Base-by-base conservation (phyloP, 306 rosid genomes). In the Psophocarpus tetragonolobus region DNA sequence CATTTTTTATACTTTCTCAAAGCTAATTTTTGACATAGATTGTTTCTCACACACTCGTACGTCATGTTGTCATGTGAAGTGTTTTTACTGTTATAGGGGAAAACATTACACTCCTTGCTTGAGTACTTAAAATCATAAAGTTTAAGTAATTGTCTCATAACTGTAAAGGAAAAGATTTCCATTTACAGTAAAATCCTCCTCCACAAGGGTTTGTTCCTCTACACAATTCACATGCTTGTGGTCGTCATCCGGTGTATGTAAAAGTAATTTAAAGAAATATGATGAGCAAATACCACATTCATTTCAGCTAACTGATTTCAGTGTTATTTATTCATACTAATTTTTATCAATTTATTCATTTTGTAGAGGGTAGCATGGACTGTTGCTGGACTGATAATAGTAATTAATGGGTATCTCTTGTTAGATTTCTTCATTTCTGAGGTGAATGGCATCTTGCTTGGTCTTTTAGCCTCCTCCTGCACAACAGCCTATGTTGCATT, bases 351-450 rank as follows among this genome's bases (percentile, higher is more conserved):
- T 73, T 66, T 60, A 14, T 73, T 64, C 62, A 39, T 24, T 62
- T 61, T 84, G 88, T 68, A 92, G 97, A 92, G 87, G 77, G 90
- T 86, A 64, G 96, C 96, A 6, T 92, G 97, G 97, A 88, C 90
- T 38, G 83, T 92, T 84, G 96, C 97, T 36, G 92, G 81, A 58
- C 84, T 90, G 81, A 88, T 92, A 81, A 88, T 92, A 32, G 85
- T 90, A 76, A 92, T 92, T 67, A 92, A 92, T 82, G 97, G 93
- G 14, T 92, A 86, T 86, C 89, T 92, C 71, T 78, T 92, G 74
- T 84, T 90, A 63, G 93, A 92, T 84, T 92, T 93, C 85, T 74
- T 93, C 83, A 3, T 87, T 54, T 85, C 87, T 35, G 94, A 93
- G 82, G 92, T 91, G 27, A 85, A 53, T 1, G 85, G 94, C 73